Base-by-base conservation (phyloP, 176 grass and related monocot species). In the Aegilops bicornis region DNA sequence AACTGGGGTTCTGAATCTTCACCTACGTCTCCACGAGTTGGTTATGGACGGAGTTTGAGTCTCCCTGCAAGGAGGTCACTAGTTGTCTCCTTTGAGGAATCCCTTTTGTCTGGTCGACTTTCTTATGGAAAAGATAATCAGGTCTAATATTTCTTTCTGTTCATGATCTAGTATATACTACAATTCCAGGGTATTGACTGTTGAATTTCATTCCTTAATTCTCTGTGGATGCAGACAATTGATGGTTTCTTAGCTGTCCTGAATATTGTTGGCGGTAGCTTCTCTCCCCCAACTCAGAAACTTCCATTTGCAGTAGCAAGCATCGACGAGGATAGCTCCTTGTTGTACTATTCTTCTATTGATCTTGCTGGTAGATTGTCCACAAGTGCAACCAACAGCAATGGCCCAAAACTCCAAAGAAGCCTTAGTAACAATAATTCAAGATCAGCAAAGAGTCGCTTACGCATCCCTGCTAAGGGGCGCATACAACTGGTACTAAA, bases 321-420 rank as follows among this genome's bases (percentile, higher is more conserved):
- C 64, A 91, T 99, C 4, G 87, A 97, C 50, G 92, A 87, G 29
- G 97, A 99, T 94, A 94, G 80, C 77, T 94, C 94, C 16, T 85
- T 99, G n/a, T 36, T 99, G 77, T 99, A 99, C 58, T 99, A 99
- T 79, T 89, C 97, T 78, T 99, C 97, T 22, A 93, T 99, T 64
- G 85, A 97, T 85, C 90, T 99, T 87, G 87, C 89, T 2, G 92
- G 92, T 74, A 91, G 90, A 69, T 89, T 86, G 67, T 25, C 85
- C 71, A 50, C 85, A 8, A 88, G 84, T 83, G 69, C 80, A 15
- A 86, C 90, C 80, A 86, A 87, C 71, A 91, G 72, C 62, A 94
- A 92, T 79, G 86, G 79, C 54, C 76, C 79, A 64, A 92, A 91
- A 50, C 76, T 89, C 50, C 89, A 93, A 87, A 86, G 62, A 90